Percentiles rank a stretch among this genome's conserved stretches.
Conservation (phyloP, 805 yeast genomes). For the Lipomyces chichibuensis region DNA sequence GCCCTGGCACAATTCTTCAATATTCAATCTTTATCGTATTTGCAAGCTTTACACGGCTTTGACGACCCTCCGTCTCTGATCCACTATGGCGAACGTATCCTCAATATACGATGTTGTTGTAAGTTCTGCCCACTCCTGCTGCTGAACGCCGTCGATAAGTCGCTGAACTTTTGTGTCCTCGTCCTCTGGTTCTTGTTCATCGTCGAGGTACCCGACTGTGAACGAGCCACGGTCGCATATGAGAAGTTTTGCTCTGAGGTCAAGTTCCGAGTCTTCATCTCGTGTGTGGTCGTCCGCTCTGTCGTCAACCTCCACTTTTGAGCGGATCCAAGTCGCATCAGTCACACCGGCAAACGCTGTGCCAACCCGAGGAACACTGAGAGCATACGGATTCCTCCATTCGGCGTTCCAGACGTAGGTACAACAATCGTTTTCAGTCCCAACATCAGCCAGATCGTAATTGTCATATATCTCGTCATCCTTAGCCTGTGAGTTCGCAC, state of each 20-base stretch:
- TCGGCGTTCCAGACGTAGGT: constrained; percentile 29
- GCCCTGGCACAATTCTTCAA: not conserved
- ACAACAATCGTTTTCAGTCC: constrained; percentile 21
- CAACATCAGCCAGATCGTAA: constrained; percentile 20
- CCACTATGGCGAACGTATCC: constrained; percentile 27
- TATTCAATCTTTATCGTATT: not conserved
- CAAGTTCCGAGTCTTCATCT: constrained; percentile 9
- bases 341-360: constrained; percentile 13
- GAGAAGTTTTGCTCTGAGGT: constrained; percentile 8
- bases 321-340: constrained; percentile 22
- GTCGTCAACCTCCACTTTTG: constrained; percentile 8
- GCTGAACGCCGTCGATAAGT: constrained; percentile 34
- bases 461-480: constrained; percentile 26
- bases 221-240: constrained; percentile 18
- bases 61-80: constrained; percentile 9
- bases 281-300: not conserved
- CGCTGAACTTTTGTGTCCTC: constrained; percentile 33
- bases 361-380: constrained; percentile 16
- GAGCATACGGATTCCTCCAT: constrained; percentile 27
- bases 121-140: constrained; percentile 35
- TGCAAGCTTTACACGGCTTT: not conserved
- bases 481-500: constrained; percentile 9
- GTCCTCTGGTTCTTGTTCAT: constrained; percentile 33
- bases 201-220: constrained; percentile 28
- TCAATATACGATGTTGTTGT: constrained; percentile 17